phyloP scores from a whole-genome alignment of 208 protist genomes.

The Angomonas desouzai region DNA sequence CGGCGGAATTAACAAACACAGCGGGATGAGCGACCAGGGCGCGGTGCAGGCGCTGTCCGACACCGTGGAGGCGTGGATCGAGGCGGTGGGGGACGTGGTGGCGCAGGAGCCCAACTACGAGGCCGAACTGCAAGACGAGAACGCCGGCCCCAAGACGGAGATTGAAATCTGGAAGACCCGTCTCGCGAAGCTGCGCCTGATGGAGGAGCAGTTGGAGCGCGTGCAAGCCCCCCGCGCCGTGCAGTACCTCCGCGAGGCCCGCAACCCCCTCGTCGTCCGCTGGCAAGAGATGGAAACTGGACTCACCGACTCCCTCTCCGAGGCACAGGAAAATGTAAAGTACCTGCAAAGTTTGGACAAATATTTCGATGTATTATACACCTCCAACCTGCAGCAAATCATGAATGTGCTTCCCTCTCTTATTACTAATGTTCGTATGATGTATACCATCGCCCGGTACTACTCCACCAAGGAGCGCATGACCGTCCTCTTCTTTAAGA shows the following conservation, averaged over 20 bases:
- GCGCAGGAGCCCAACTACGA: conserved; percentile 81
- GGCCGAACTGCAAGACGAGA: conserved; percentile 86
- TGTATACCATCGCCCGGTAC: conserved; percentile 96
- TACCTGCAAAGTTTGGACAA: conserved; percentile 96
- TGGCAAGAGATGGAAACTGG: conserved; percentile 89
- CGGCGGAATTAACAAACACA: conserved; percentile 70
- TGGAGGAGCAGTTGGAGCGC: conserved; percentile 87
- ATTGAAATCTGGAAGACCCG: conserved; percentile 94
- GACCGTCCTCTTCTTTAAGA: conserved; percentile 96
- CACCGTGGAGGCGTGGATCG: conserved; percentile 81
- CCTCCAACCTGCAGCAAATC: conserved; percentile 88
- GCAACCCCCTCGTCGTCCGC: conserved; percentile 68
- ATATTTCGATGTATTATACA: conserved; percentile 96
- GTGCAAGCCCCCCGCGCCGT: conserved; percentile 78
- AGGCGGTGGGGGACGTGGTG: conserved; percentile 60
- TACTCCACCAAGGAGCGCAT: conserved; percentile 94
- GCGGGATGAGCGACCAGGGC: conserved; percentile 69
- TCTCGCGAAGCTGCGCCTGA: conserved; percentile 86
- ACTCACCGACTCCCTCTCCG: conserved; percentile 94
- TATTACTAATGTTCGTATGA: conserved; percentile 96
- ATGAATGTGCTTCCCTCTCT: conserved; percentile 92
- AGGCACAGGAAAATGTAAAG: conserved; percentile 98
- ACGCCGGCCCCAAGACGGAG: conserved; percentile 91
- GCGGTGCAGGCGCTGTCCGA: conserved; percentile 59
- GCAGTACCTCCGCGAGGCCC: conserved; percentile 86